Base-by-base conservation (phyloP, 306 rosid genomes). In the Adenanthera pavonina region DNA sequence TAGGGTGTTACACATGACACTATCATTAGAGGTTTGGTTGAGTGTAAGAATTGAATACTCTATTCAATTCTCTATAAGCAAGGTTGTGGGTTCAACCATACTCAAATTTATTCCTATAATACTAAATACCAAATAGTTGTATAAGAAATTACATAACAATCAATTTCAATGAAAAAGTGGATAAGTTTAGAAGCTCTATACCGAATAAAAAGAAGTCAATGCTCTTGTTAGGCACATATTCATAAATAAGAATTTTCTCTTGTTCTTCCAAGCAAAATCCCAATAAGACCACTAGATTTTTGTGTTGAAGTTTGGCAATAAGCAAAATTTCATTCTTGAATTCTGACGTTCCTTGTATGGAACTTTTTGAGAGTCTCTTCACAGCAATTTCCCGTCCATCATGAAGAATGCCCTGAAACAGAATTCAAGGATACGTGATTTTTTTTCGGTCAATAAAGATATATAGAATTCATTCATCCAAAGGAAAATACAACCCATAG, bases 271-370 rank as follows among this genome's bases (percentile, higher is more conserved):
- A 11, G 41, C 83, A 83, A 54, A 78, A 83, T 30, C 83, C 83
- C 9, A 78, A 14, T 0, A 78, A 69, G 12, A 71, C 57, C 7
- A 53, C 83, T 16, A 83, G 51, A 46, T 83, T 83, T 57, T 62
- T 53, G 56, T 83, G 86, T 61, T 78, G 83, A 65, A 83, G 80
- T 53, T 73, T 83, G 8, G 72, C 75, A 1, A 83, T 59, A n/a
- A 83, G 35, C 1, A 56, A 0, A 10, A 78, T 57, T 47, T 83
- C 86, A 11, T 65, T 83, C 15, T 67, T 64, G 47, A 83, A 78
- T 48, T 83, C 86, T 13, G 19, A 54, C 35, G 11, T 48, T 0
- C 86, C 83, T 67, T 78, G 83, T 9, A 34, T 12, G 0, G 80
- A 83, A 7, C 30, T 9, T 53, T 6, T 47, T 1, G 80, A 78